These are phyloP conservation scores for Colletotrichum lindemuthianum DNA, from an alignment of 2,329 filamentous ascomycete genomes.

Conservation along the genomic window DNA sequence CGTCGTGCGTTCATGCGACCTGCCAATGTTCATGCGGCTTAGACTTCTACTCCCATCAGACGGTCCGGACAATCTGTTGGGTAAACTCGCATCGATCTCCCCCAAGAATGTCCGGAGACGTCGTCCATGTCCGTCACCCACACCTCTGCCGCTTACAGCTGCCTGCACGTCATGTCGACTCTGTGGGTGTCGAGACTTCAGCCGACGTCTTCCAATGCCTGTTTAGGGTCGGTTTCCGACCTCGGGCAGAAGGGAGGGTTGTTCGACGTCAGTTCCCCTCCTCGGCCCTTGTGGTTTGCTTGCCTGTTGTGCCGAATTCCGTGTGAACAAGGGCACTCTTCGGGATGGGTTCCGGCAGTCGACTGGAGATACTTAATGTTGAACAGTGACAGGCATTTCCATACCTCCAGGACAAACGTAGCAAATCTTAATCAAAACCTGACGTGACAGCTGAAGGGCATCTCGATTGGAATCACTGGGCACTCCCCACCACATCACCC, in stretches of 20 bases:
- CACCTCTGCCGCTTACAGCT: neutral
- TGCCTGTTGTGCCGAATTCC: neutral
- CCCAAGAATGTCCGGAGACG: too few species aligned
- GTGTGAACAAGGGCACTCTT: neutral
- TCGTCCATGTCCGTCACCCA: neutral
- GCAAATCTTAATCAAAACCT: neutral
- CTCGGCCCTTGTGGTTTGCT: neutral
- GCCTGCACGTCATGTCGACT: slow-evolving; percentile 1
- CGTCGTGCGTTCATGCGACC: slow-evolving; percentile 8
- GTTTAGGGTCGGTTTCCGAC: neutral
- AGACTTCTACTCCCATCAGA: neutral
- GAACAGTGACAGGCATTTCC: neutral
- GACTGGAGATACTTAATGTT: neutral
- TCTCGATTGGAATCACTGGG: neutral
- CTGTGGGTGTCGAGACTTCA: neutral
- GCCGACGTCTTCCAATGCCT: neutral
- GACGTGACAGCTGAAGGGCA: neutral
- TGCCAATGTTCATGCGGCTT: neutral
- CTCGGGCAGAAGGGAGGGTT: neutral
- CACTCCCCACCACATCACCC: too few species aligned
- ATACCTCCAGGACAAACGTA: neutral
- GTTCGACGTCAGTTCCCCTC: neutral
- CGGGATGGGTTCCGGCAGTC: neutral
- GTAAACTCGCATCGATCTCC: neutral
- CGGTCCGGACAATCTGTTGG: neutral